Percentiles rank a stretch among this genome's conserved stretches.
phyloP scores from a whole-genome alignment of 2,329 filamentous ascomycete genomes.

The Fusarium sp. region DNA sequence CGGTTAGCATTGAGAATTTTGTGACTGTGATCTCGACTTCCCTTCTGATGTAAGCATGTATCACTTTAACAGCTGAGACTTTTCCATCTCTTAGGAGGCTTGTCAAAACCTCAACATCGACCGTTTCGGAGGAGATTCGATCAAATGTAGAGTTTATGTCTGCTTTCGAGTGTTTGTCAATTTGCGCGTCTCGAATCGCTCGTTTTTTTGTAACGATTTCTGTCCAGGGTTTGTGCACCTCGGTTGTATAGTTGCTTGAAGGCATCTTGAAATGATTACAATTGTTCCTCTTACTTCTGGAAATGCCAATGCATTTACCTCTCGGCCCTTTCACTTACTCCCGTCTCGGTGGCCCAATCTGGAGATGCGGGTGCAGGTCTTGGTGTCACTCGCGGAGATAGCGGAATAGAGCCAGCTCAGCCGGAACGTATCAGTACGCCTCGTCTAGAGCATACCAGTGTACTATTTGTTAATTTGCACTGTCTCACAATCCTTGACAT shows the following conservation, averaged over 20 bases:
- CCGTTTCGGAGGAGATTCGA: not conserved
- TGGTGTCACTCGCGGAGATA: not conserved
- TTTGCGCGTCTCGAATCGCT: not conserved
- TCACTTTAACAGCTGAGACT: not conserved
- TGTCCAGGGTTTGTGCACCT: not conserved
- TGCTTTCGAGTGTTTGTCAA: not conserved
- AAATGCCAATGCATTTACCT: not conserved
- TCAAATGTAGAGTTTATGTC: accelerated
- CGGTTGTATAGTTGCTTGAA: accelerated
- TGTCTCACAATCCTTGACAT: accelerated
- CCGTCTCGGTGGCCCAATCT: not conserved
- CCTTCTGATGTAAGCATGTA: not conserved
- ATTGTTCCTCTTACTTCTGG: not conserved
- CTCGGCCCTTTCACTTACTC: not conserved
- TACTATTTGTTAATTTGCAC: not conserved
- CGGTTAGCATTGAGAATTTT: accelerated
- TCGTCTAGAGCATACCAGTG: not conserved
- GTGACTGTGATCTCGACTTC: accelerated
- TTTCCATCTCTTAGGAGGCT: not conserved
- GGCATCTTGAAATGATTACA: not conserved
- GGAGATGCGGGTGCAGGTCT: not conserved
- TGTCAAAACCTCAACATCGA: not conserved
- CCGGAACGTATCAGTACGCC: not conserved
- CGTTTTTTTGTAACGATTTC: not conserved
- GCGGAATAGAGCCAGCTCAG: not conserved